Conservation (phyloP, 176 grass and related monocot species). For the Phoenix dactylifera region DNA sequence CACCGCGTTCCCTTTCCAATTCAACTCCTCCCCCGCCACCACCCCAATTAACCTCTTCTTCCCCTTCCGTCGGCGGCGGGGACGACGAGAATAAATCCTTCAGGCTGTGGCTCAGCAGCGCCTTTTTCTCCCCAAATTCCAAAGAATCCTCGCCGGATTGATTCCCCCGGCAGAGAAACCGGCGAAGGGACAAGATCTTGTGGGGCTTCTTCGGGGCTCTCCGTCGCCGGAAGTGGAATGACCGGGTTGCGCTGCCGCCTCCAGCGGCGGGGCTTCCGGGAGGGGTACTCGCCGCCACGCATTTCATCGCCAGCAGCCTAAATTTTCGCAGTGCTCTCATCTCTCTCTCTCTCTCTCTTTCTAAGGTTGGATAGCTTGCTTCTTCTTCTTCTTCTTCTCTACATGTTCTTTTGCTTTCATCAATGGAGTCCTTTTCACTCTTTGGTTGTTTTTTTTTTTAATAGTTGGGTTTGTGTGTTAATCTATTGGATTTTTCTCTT, state of each 20-base stretch:
- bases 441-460: no score
- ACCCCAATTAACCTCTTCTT: not conserved
- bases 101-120: conserved; percentile 4
- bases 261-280: not conserved
- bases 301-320: conserved; percentile 4
- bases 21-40: not conserved
- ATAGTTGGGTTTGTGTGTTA: no score
- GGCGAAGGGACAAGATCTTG: not conserved
- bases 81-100: conserved; percentile 1
- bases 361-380: no score
- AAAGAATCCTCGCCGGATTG: not conserved
- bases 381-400: no score
- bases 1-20: no score
- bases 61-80: not conserved
- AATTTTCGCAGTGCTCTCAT: conserved; percentile 5
- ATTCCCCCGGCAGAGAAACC: not conserved
- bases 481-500: no score
- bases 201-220: conserved; percentile 1
- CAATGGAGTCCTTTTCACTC: no score
- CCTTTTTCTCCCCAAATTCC: not conserved
- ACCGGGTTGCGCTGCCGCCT: no score
- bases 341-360: no score
- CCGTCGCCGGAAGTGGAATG: not conserved
- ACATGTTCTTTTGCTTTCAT: no score
- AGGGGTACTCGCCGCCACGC: not conserved